These are phyloP conservation scores for Cyberlindnera bimundalis DNA, from an alignment of 805 yeast genomes.

Conservation along the genomic window DNA sequence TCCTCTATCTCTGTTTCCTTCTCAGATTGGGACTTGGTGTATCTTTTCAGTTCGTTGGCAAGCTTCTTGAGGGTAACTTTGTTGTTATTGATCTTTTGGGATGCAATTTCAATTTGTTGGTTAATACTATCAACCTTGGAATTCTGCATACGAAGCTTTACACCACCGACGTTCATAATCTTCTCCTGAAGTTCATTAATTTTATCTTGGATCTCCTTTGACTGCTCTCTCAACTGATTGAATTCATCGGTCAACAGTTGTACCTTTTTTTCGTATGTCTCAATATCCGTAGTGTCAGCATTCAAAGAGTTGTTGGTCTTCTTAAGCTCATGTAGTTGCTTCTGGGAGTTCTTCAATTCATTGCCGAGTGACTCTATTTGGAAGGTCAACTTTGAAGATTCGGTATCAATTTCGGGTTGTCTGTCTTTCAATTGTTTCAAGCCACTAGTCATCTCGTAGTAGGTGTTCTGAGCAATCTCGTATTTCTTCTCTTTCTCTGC, in stretches of 20 bases:
- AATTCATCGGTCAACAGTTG: constrained; percentile 38
- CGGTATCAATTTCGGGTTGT: constrained; percentile 65
- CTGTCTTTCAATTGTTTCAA: constrained; percentile 57
- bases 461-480: constrained; percentile 46
- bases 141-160: constrained; percentile 71
- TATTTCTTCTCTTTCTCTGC: constrained; percentile 50
- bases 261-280: constrained; percentile 33
- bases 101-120: constrained; percentile 60
- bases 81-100: constrained; percentile 54
- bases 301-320: constrained; percentile 20
- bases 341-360: constrained; percentile 48
- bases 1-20: constrained; percentile 44
- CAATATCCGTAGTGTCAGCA: constrained; percentile 36
- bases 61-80: constrained; percentile 55
- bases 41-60: constrained; percentile 59
- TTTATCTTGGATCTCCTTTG: constrained; percentile 50
- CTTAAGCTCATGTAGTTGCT: constrained; percentile 38
- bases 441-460: constrained; percentile 55
- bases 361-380: constrained; percentile 60
- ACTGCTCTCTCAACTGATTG: constrained; percentile 45
- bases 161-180: constrained; percentile 91
- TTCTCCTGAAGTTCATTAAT: constrained; percentile 65
- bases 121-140: constrained; percentile 75
- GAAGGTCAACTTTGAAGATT: constrained; percentile 53
- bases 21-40: constrained; percentile 42